These are phyloP conservation scores for Thoreauomyces humboldtii DNA, from an alignment of 192 early-diverging fungal genomes.

Conservation along the genomic window DNA sequence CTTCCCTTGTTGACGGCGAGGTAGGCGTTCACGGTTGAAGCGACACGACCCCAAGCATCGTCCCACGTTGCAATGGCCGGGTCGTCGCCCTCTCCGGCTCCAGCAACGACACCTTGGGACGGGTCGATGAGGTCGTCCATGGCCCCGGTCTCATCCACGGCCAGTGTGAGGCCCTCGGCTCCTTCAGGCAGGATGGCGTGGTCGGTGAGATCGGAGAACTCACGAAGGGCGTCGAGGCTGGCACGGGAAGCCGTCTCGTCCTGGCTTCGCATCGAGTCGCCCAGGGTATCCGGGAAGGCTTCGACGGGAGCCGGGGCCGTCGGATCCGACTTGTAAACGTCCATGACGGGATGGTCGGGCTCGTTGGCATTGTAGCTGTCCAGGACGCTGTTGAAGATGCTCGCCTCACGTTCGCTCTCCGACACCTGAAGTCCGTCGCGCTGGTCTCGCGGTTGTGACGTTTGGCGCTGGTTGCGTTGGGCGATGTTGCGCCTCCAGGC, in stretches of 20 bases:
- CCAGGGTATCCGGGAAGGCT: background rate
- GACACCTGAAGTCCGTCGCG: constrained; percentile 2
- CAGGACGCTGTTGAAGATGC: constrained; percentile 2
- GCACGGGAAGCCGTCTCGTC: constrained; percentile 2
- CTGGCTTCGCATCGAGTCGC: background rate
- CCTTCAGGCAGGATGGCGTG: background rate
- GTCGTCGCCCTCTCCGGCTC: background rate
- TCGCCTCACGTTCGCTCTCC: background rate
- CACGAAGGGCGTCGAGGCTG: constrained; percentile 1
- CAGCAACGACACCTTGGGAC: background rate
- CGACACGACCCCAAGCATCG: background rate
- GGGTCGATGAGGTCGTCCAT: constrained; percentile 14
- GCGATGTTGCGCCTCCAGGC: background rate
- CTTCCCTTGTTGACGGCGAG: background rate
- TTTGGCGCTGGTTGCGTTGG: background rate
- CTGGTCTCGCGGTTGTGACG: background rate
- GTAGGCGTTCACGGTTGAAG: background rate
- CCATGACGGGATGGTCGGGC: background rate
- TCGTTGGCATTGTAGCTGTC: constrained; percentile 2
- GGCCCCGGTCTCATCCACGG: constrained; percentile 1
- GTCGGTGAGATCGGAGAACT: constrained; percentile 2
- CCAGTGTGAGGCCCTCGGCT: background rate
- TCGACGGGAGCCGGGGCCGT: background rate
- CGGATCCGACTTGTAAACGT: background rate
- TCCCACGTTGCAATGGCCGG: background rate